Conservation (phyloP, 768 basidiomycete species). For the Rhodotorula kratochvilovae region DNA sequence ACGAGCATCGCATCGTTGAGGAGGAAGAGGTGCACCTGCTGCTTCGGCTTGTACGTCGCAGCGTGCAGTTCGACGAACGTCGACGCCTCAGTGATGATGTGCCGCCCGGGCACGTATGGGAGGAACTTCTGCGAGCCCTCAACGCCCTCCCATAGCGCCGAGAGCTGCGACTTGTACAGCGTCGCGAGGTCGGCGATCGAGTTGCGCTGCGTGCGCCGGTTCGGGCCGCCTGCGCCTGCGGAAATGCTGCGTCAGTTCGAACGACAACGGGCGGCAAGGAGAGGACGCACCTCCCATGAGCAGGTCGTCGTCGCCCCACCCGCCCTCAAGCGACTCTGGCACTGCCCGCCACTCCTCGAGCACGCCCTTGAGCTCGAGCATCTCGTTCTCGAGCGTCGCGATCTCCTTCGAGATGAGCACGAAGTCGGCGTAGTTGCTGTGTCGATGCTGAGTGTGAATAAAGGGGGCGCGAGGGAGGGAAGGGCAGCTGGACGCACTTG, state of each 20-base stretch:
- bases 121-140: constrained; percentile 94
- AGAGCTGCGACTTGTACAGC: constrained; percentile 91
- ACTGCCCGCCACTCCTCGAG: constrained; percentile 93
- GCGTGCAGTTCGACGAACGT: constrained; percentile 78
- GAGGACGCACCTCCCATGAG: constrained; percentile 52
- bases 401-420: constrained; percentile 96
- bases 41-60: constrained; percentile 88
- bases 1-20: constrained; percentile 88
- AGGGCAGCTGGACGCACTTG: constrained; percentile 54
- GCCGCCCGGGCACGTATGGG: constrained; percentile 82
- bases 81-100: constrained; percentile 80
- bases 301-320: constrained; percentile 53
- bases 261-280: background rate
- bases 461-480: no score
- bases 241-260: background rate
- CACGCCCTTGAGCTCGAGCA: constrained; percentile 91
- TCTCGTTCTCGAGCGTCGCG: constrained; percentile 88
- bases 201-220: constrained; percentile 66
- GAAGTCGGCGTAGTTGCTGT: constrained; percentile 85
- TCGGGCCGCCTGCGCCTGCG: constrained; percentile 51
- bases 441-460: background rate
- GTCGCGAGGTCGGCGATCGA: constrained; percentile 93
- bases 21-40: constrained; percentile 80
- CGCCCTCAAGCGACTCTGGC: constrained; percentile 82
- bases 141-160: constrained; percentile 77